Percentiles rank a stretch among this genome's conserved stretches.
These are phyloP conservation scores for Zanthoxylum bungeanum DNA, from an alignment of 345 rosid species.

Conservation along the genomic window DNA sequence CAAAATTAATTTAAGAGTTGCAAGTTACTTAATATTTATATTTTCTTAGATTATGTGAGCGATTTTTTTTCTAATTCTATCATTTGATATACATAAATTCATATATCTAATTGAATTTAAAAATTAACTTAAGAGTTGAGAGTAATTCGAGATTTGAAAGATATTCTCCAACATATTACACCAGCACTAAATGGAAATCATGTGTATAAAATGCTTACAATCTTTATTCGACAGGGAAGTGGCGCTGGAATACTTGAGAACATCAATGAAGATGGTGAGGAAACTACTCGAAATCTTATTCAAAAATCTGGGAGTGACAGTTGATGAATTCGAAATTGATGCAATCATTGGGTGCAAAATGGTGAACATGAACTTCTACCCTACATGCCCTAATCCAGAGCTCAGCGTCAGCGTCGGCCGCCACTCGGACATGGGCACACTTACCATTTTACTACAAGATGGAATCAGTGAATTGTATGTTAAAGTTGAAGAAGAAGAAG, in stretches of 20 bases:
- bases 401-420: slow-evolving; percentile 59
- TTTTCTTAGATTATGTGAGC: too few relatives aligned
- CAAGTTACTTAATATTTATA: too few relatives aligned
- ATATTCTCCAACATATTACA: too few relatives aligned
- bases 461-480: slow-evolving; percentile 64
- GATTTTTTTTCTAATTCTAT: too few relatives aligned
- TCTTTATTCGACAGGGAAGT: slow-evolving; percentile 32
- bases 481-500: slow-evolving; percentile 32
- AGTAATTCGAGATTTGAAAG: too few relatives aligned
- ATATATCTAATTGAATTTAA: too few relatives aligned
- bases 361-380: slow-evolving; percentile 64
- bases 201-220: background rate
- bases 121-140: too few relatives aligned
- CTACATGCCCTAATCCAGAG: slow-evolving; percentile 41
- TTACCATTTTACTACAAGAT: slow-evolving; percentile 57
- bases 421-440: slow-evolving; percentile 59
- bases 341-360: slow-evolving; percentile 35
- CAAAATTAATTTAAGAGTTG: too few relatives aligned
- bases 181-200: background rate
- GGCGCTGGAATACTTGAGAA: slow-evolving; percentile 40
- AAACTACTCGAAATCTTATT: slow-evolving; percentile 35
- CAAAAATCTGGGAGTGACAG: slow-evolving; percentile 36
- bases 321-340: slow-evolving; percentile 35
- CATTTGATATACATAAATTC: too few relatives aligned
- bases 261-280: slow-evolving; percentile 41